phyloP scores from a whole-genome alignment of 176 grass and related monocot species.

The Microstegium vimineum region DNA sequence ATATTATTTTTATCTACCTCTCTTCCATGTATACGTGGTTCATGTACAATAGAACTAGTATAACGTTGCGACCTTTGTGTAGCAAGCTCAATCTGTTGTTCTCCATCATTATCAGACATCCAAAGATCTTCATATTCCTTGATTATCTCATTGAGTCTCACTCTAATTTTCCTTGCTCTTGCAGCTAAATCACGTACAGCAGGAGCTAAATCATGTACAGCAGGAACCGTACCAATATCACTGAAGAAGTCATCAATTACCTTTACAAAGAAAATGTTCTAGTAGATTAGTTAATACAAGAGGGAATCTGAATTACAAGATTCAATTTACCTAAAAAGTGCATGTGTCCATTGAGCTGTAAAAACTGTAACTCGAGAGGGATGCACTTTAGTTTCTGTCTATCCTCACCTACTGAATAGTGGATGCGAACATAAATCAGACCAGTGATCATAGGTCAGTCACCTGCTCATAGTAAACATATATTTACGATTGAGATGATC shows the following conservation, averaged over 20 bases:
- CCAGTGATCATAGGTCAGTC: neutral
- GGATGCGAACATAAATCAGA: neutral
- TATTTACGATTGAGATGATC: neutral
- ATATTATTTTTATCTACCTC: neutral
- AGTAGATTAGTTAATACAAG: neutral
- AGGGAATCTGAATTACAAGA: neutral
- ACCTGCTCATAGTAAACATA: neutral
- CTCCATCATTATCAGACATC: conserved; percentile 17
- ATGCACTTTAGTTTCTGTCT: too few species aligned
- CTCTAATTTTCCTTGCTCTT: conserved; percentile 3
- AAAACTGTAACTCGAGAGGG: too few species aligned
- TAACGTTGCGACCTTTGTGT: neutral
- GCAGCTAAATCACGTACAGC: too few species aligned
- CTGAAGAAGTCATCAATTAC: neutral
- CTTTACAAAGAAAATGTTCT: neutral
- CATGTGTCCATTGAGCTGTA: neutral
- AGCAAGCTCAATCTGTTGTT: neutral
- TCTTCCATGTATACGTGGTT: conserved; percentile 7
- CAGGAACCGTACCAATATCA: neutral
- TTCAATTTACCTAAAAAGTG: neutral
- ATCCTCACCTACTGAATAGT: neutral
- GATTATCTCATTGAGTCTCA: conserved; percentile 26
- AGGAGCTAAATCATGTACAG: neutral
- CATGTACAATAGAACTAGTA: conserved; percentile 25
- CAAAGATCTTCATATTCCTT: neutral